Conservation (phyloP, 2,329 filamentous ascomycete genomes). For the Aspergillus sergii region DNA sequence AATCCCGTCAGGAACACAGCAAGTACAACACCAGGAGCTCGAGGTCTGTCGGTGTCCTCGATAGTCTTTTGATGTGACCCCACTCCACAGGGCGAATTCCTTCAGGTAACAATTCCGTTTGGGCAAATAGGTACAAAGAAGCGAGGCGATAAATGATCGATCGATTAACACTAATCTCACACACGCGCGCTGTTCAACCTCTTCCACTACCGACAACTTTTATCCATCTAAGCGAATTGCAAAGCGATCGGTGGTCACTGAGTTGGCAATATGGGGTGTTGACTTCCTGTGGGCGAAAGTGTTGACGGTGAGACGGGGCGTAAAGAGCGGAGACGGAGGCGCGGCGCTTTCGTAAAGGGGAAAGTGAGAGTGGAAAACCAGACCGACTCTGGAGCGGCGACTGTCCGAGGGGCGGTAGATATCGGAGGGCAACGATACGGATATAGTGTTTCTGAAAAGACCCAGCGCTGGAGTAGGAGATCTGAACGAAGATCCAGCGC, state of each 20-base stretch:
- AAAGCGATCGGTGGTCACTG: background rate
- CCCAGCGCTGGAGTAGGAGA: background rate
- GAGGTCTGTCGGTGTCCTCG: constrained; percentile 13
- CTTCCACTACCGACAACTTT: constrained; percentile 11
- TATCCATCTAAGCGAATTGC: constrained; percentile 11
- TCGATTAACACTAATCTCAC: constrained; percentile 11
- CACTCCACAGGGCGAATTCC: background rate
- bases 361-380: constrained; percentile 2
- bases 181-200: constrained; percentile 5
- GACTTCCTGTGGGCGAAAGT: background rate
- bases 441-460: background rate
- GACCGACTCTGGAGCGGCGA: background rate
- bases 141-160: constrained; percentile 5
- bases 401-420: constrained; percentile 1
- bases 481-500: background rate
- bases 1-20: constrained; percentile 8
- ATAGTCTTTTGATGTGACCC: constrained; percentile 10
- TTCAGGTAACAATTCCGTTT: background rate
- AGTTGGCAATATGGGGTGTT: constrained; percentile 1
- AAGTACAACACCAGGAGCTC: constrained; percentile 10
- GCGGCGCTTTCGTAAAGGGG: constrained; percentile 10
- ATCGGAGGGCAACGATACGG: background rate
- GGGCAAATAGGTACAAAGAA: background rate
- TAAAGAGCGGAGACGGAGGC: constrained; percentile 9
- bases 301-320: background rate